phyloP scores from a whole-genome alignment of 371 early-diverging fungal genomes.

The Parasitella parasitica region DNA sequence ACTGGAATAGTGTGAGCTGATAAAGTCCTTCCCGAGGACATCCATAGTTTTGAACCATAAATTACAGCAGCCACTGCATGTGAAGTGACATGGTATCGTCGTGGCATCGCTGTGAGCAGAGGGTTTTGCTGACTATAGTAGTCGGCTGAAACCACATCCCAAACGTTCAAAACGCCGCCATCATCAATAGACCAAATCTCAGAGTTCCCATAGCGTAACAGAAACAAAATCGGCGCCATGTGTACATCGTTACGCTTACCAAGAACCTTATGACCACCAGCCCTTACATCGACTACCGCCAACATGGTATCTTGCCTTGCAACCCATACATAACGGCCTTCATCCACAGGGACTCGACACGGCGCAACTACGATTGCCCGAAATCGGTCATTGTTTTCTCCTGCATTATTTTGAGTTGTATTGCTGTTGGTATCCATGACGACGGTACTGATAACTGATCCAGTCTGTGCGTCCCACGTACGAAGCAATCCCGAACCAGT shows the following conservation, averaged over 20 bases:
- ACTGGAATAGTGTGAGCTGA: slow-evolving; percentile 46
- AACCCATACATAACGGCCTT: slow-evolving; percentile 66
- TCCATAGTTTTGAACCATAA: neutral
- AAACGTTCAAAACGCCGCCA: slow-evolving; percentile 60
- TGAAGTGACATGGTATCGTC: neutral
- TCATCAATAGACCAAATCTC: slow-evolving; percentile 71
- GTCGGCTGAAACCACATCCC: slow-evolving; percentile 53
- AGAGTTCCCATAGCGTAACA: slow-evolving; percentile 45
- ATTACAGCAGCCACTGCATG: slow-evolving; percentile 1
- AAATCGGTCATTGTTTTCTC: slow-evolving; percentile 29
- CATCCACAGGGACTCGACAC: slow-evolving; percentile 36
- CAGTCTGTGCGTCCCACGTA: slow-evolving; percentile 17
- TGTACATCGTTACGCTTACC: neutral
- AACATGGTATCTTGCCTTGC: slow-evolving; percentile 61
- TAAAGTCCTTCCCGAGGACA: slow-evolving; percentile 20
- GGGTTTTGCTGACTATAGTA: neutral
- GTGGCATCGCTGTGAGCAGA: neutral
- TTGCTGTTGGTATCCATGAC: neutral
- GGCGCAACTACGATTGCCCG: slow-evolving; percentile 42
- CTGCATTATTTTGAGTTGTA: slow-evolving; percentile 14
- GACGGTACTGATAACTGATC: slow-evolving; percentile 9
- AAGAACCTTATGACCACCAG: neutral
- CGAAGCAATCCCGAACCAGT: slow-evolving; percentile 16
- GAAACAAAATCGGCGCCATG: slow-evolving; percentile 35
- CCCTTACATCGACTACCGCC: slow-evolving; percentile 53